Evolutionary conservation across 2,329 filamentous ascomycete genomes (phyloP), one percentile per base, ranked within the genome.

Genomic region (Cylindrodendrum hubeiense): DNA sequence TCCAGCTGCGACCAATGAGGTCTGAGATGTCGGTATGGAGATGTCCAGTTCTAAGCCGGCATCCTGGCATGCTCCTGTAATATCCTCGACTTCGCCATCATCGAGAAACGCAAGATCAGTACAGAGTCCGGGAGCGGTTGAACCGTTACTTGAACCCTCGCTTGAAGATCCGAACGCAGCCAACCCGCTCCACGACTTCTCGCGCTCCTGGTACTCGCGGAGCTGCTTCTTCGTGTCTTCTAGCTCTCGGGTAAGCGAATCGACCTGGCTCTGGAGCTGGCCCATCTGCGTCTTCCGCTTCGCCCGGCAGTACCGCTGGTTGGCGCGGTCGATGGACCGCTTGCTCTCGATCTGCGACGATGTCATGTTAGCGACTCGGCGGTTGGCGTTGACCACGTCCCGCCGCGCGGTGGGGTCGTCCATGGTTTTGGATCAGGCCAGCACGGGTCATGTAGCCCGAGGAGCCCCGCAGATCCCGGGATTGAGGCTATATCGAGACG

Each of bases 271-370:
- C 46, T 70, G 70, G 13, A 75, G 63, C 41, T 57, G 58, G 2
- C 66, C 54, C 26, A 74, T 50, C 19, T 69, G 63, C 2, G 66
- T 67, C 41, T 67, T 74, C n/a, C 64, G 67, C 50, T 72, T 74
- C 5, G 67, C 68, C 41, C 71, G 66, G 59, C 63, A 70, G 24
- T 72, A 67, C 26, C 72, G 67, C 62, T 74, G 73, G 51, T 73
- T 75, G 5, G 62, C 67, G 17, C 72, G 67, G 56, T 74, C 71
- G 19, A 74, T 74, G 30, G 71, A 73, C 12, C 71, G 67, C 61
- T 75, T 75, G 54, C 64, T 70, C 60, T 73, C 67, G 24, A 70
- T 64, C 46, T 74, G 71, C 17, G 67, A 63, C 15, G 52, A 50
- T 2, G 70, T 73, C 56, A 75, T 63, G 60, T 74, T 75, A 21